Evolutionary conservation across 2,329 filamentous ascomycete genomes (phyloP).

Genomic region (Fusarium avenaceum): DNA sequence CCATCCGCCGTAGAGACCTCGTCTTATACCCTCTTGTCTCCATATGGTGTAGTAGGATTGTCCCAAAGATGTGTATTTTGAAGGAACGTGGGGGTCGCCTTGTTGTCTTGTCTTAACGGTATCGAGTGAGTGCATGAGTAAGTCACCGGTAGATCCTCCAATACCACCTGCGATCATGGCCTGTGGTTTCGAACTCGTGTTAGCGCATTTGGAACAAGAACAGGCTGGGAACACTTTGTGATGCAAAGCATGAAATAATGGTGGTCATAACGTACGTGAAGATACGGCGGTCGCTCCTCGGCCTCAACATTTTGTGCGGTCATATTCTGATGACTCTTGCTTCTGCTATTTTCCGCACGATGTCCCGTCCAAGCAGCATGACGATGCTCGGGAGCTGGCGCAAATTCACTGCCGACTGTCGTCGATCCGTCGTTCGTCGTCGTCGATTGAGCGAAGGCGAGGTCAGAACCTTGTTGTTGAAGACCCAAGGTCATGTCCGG

Average conservation of each 20-base stretch:
- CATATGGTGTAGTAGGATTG: slow-evolving; percentile 94
- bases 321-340: slow-evolving; percentile 52
- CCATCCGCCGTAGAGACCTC: slow-evolving; percentile 94
- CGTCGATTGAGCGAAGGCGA: slow-evolving; percentile 44
- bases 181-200: slow-evolving; percentile 60
- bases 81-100: slow-evolving; percentile 91
- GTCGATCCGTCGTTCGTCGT: slow-evolving; percentile 36
- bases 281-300: slow-evolving; percentile 61
- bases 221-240: slow-evolving; percentile 5
- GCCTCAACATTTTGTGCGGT: slow-evolving; percentile 56
- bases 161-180: slow-evolving; percentile 95
- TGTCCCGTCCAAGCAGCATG: slow-evolving; percentile 52
- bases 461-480: slow-evolving; percentile 42
- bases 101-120: slow-evolving; percentile 99
- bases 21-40: slow-evolving; percentile 87
- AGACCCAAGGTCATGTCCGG: slow-evolving; percentile 49
- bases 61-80: slow-evolving; percentile 91
- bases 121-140: slow-evolving; percentile 98
- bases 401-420: slow-evolving; percentile 42
- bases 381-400: slow-evolving; percentile 47
- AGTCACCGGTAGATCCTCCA: slow-evolving; percentile 92
- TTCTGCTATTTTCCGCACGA: slow-evolving; percentile 47
- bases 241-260: neutral
- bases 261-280: slow-evolving; percentile 55
- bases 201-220: slow-evolving; percentile 34